These are phyloP conservation scores for Ganoderma boninense DNA, from an alignment of 1,284 basidiomycete genomes.

Conservation along the genomic window DNA sequence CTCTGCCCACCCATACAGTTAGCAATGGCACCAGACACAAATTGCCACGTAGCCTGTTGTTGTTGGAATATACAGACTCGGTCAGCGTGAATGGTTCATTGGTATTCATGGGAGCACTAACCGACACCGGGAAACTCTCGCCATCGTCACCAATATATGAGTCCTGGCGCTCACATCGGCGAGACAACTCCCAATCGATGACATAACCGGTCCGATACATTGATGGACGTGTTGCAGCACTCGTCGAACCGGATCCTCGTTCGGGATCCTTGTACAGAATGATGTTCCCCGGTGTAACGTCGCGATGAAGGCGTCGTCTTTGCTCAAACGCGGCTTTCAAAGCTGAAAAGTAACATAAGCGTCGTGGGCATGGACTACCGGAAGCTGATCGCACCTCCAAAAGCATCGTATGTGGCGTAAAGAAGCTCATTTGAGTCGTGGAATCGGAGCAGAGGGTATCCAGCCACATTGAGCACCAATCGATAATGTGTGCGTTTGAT, in stretches of 20 bases:
- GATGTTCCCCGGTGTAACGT: slow-evolving; percentile 24
- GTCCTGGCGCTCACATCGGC: too few species aligned
- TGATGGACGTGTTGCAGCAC: too few species aligned
- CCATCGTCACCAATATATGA: too few species aligned
- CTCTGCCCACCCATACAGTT: too few species aligned
- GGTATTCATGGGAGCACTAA: too few species aligned
- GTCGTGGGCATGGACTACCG: too few species aligned
- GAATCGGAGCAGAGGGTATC: slow-evolving; percentile 14
- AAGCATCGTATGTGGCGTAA: slow-evolving; percentile 7
- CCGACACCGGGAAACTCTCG: too few species aligned
- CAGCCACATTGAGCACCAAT: slow-evolving; percentile 13
- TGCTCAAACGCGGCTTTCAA: slow-evolving; percentile 7
- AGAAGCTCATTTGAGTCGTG: slow-evolving; percentile 20
- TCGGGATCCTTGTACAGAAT: slow-evolving; percentile 18
- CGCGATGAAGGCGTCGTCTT: slow-evolving; percentile 19
- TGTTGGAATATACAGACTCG: neutral
- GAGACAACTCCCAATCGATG: slow-evolving; percentile 25
- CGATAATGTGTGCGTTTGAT: slow-evolving; percentile 16
- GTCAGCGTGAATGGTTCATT: too few species aligned
- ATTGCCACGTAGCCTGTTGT: slow-evolving; percentile 19
- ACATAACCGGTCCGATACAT: slow-evolving; percentile 15
- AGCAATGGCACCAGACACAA: slow-evolving; percentile 15
- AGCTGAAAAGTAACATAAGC: slow-evolving; percentile 9
- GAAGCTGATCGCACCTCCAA: slow-evolving; percentile 14
- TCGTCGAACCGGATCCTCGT: too few species aligned